A percentile compares a stretch with the other conserved stretches of the same genome.
Conservation (phyloP, 345 rosid species). For the Stellera chamaejasme region DNA sequence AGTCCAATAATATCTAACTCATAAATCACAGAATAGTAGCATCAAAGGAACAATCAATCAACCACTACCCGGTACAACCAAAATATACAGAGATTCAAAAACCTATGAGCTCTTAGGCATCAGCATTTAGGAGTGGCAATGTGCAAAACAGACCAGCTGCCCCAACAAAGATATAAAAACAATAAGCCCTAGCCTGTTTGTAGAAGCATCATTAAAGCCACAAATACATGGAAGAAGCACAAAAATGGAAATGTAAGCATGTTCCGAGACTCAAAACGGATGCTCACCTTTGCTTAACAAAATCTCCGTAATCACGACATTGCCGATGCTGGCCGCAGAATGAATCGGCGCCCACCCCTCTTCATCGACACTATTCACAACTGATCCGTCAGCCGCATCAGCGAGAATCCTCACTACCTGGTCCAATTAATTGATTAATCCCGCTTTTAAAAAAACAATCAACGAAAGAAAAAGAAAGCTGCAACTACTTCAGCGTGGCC, state of each 20-base stretch:
- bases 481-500: constrained; percentile 36
- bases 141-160: too few species aligned
- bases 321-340: constrained; percentile 77
- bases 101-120: too few species aligned
- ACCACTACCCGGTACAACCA: too few species aligned
- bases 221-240: not conserved
- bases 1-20: not conserved
- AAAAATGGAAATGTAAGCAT: not conserved
- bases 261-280: not conserved
- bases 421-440: constrained; percentile 1
- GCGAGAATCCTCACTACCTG: constrained; percentile 56
- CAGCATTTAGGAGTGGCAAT: too few species aligned
- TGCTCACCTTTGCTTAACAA: constrained; percentile 46
- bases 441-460: not conserved
- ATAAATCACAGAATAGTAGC: not conserved
- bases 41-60: not conserved
- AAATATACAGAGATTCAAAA: too few species aligned
- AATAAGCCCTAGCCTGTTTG: not conserved
- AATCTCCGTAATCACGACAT: constrained; percentile 44
- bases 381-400: constrained; percentile 35
- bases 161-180: not conserved
- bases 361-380: constrained; percentile 58
- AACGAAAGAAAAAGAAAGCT: not conserved
- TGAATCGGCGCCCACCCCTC: constrained; percentile 96
- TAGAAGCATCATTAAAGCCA: not conserved